Conservation (phyloP, 768 basidiomycete species). For the Macrolepiota dolichaula region DNA sequence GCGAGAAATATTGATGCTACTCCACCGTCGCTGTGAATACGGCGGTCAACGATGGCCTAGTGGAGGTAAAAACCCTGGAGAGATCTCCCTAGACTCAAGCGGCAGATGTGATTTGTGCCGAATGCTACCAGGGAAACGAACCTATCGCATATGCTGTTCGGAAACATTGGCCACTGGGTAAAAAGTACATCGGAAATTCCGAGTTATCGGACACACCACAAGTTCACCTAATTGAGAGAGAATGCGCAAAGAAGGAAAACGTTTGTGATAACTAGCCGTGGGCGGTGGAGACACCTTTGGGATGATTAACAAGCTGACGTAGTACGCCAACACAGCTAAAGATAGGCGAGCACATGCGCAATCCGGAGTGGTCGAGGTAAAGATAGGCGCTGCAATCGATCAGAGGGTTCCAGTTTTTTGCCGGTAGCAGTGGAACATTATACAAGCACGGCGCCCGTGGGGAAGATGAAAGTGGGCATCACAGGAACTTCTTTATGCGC, state of each 20-base stretch:
- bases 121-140: background rate
- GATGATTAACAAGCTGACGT: background rate
- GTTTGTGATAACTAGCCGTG: too few relatives aligned
- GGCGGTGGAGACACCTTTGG: background rate
- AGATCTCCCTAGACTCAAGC: background rate
- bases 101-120: background rate
- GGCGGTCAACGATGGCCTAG: background rate
- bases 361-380: background rate
- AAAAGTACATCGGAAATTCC: too few relatives aligned
- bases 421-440: conserved; percentile 6
- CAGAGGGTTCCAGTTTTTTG: background rate
- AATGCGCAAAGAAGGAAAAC: too few relatives aligned
- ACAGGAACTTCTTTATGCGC: background rate
- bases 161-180: too few relatives aligned
- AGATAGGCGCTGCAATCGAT: background rate
- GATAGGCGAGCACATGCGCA: background rate
- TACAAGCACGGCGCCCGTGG: conserved; percentile 5
- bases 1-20: background rate
- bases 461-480: background rate
- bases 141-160: too few relatives aligned
- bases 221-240: too few relatives aligned
- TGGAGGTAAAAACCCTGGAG: background rate
- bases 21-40: background rate
- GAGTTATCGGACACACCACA: too few relatives aligned
- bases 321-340: background rate